phyloP scores from a whole-genome alignment of 2,329 filamentous ascomycete genomes.

The Colletotrichum sp. region DNA sequence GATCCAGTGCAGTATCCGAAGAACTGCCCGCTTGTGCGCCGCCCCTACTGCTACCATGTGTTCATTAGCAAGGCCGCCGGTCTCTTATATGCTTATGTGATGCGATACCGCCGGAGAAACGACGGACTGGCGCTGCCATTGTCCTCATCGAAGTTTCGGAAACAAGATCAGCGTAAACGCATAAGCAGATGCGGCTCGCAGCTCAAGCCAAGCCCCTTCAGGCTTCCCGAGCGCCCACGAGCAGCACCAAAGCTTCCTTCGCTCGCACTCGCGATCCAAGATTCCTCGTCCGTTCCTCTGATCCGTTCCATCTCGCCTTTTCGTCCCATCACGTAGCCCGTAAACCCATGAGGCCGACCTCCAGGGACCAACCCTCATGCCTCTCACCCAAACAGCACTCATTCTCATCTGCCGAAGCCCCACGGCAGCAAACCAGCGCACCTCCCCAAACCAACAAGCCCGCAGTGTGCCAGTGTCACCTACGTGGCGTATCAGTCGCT shows the following conservation, averaged over 20 bases:
- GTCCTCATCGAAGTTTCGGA: background rate
- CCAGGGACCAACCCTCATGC: conserved; percentile 9
- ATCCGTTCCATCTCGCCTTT: background rate
- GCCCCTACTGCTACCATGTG: background rate
- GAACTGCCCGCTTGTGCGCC: conserved; percentile 3
- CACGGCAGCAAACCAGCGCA: background rate
- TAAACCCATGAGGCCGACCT: background rate
- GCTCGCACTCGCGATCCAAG: background rate
- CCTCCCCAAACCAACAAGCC: background rate
- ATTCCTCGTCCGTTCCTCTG: background rate
- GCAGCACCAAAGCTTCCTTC: background rate
- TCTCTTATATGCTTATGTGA: background rate
- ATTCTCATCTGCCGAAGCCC: conserved; percentile 13
- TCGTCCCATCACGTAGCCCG: background rate
- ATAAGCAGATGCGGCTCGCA: background rate
- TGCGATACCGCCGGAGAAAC: background rate
- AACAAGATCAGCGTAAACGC: background rate
- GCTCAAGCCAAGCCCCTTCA: background rate
- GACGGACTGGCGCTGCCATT: background rate
- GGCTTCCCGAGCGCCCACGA: background rate
- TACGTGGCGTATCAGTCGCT: conserved; percentile 3
- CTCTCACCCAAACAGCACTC: background rate
- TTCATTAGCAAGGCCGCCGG: background rate
- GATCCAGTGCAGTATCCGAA: background rate
- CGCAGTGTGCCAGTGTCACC: background rate